Evolutionary conservation across 2,329 filamentous ascomycete species (phyloP), one percentile per base, ranked within the genome.

Genomic region (Ambrosiella xylebori): DNA sequence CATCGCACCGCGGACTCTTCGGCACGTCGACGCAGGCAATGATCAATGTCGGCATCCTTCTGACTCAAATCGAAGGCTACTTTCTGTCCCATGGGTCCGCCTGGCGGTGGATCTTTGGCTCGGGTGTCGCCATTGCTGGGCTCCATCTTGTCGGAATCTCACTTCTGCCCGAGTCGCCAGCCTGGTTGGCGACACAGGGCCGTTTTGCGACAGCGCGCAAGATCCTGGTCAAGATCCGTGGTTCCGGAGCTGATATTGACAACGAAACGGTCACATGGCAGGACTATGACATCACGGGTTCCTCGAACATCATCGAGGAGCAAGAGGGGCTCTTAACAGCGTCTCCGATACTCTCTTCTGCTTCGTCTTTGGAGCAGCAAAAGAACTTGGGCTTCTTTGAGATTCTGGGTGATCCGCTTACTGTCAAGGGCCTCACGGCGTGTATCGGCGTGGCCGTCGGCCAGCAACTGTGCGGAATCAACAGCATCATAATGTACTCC

Each of bases 401-500:
- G 60, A 86, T 90, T 8, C 69, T 88, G 44, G 76, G 72, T 27
- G 80, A 91, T 64, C 76, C 82, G 0, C 72, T 79, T 7, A 86
- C 86, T 65, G 79, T 84, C 2, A 83, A 81, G 0, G 85, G 85
- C 56, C 83, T 94, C 57, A 76, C 93, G 61, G 88, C 90, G 3
- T 87, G 95, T 2, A 78, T 95, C 11, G 89, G 88, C 0, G 84
- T 95, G 64, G 96, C 97, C 90, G 77, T 90, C 60, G 85, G 87
- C 0, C 93, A 97, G 68, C 93, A 98, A 68, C 76, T 96, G 41
- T 91, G 86, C 60, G 91, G 88, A 52, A 91, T 97, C 72, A 97
- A 98, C 77, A 91, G 86, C 60, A 91, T 97, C 66, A 86, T 97
- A 71, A 96, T 98, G 90, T 98, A 98, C 70, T 95, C 90, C 1